Base-by-base conservation (phyloP, 2,329 filamentous ascomycete species). In the Paraphaeosphaeria minitans region DNA sequence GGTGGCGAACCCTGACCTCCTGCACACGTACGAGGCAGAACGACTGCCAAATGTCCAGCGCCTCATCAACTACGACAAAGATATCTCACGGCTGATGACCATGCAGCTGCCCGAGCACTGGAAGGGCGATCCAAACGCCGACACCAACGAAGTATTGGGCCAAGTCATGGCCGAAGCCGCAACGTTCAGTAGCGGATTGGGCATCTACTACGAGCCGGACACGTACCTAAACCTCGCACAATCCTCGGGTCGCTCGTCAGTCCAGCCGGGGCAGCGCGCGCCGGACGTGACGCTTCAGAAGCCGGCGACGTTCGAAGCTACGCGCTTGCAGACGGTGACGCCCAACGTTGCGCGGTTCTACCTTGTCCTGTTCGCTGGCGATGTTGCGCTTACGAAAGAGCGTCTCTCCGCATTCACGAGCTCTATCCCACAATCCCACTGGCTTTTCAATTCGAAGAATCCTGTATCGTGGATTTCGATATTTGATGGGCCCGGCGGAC, bases 1-100 rank as follows among this genome's bases (percentile, higher is more conserved):
- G 77, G 7, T 73, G 2, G 77, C 75, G 1, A 70, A 70, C 12
- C 68, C 78, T 10, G 63, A 71, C 0, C 71, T 85, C 1, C 74
- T 86, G 0, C 74, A 82, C 50, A 81, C 76, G 13, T 85, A 84
- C 64, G 75, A 81, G 53, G 62, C 66, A 2, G 83, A 85, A 65
- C 78, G 83, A 7, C 75, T 77, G 16, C 77, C 80, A 2, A 79
- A 84, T 39, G 83, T 82, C 0, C 61, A 73, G 9, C 74, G 73
- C 27, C 73, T 85, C 10, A 75, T 77, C 61, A 65, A 72, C 3
- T 72, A 73, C 41, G 73, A 76, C 60, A 75, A 73, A 50, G 66
- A 68, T n/a, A 73, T 75, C 41, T 72, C 72, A 4, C 65, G 65
- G 4, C 68, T 76, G 27, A 76, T 76, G 65, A 70, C 68, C 0